A percentile compares a stretch with the other conserved stretches of the same genome.
These are phyloP conservation scores for Verticillium albo-atrum DNA, from an alignment of 2,329 filamentous ascomycete genomes.

Conservation along the genomic window DNA sequence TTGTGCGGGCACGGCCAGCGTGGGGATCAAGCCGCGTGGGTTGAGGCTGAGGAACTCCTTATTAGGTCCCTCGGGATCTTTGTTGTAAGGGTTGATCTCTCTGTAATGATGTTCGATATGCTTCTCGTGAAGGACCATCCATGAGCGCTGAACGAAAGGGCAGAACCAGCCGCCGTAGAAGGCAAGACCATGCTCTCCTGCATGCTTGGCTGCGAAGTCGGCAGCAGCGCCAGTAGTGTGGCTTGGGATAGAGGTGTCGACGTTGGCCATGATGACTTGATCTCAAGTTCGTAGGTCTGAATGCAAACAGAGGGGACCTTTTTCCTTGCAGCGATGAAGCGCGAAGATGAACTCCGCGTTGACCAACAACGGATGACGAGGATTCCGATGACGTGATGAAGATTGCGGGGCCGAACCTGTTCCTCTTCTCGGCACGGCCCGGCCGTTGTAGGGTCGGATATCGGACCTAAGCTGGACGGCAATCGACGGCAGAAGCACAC, in stretches of 20 bases:
- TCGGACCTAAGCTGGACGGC: not conserved
- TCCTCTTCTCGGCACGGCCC: not conserved
- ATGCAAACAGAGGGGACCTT: not conserved
- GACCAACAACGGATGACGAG: not conserved
- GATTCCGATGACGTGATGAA: not conserved
- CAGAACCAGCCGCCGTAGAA: conserved; percentile 76
- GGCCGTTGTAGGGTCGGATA: not conserved
- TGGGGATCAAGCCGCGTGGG: conserved; percentile 71
- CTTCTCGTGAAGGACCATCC: conserved; percentile 72
- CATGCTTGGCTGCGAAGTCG: conserved; percentile 38
- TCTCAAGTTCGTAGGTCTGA: not conserved
- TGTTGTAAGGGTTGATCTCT: conserved; percentile 75
- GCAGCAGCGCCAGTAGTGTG: conserved; percentile 46
- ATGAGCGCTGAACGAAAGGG: conserved; percentile 64
- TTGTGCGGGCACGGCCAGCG: conserved; percentile 46
- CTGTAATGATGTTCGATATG: conserved; percentile 69
- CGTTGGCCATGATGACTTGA: conserved; percentile 29
- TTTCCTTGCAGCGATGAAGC: not conserved
- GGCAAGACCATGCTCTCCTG: conserved; percentile 49
- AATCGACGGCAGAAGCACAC: not conserved
- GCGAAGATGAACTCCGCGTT: not conserved
- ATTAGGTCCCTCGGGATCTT: conserved; percentile 44
- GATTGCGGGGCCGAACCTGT: not conserved
- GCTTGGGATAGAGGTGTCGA: conserved; percentile 44
- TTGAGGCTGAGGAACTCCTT: conserved; percentile 60